These are phyloP conservation scores for Byssothecium circinans DNA, from an alignment of 2,329 filamentous ascomycete genomes.

Conservation along the genomic window DNA sequence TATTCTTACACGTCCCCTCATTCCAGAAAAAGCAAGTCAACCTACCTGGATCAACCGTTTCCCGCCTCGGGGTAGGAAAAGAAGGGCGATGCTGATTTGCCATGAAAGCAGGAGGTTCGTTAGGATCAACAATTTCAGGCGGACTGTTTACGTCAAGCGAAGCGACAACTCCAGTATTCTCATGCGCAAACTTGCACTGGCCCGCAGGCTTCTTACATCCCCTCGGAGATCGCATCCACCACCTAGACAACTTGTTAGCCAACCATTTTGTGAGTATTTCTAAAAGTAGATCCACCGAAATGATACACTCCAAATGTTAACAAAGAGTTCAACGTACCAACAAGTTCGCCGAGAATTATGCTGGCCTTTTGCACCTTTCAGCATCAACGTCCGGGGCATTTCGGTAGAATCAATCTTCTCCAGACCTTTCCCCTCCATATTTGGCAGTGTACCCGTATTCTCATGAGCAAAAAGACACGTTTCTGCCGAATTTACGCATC, in stretches of 20 bases:
- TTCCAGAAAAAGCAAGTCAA: conserved; percentile 18
- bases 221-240: conserved; percentile 15
- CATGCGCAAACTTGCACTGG: conserved; percentile 19
- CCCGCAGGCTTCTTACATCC: conserved; percentile 13
- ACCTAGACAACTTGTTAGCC: neutral
- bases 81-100: neutral
- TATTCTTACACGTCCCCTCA: conserved; percentile 7
- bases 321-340: neutral
- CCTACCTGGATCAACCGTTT: neutral
- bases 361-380: neutral
- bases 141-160: too few relatives aligned
- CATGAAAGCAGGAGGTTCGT: neutral
- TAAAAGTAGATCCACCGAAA: neutral
- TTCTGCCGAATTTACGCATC: conserved; percentile 21
- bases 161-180: conserved; percentile 12
- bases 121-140: neutral
- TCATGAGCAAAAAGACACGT: conserved; percentile 31
- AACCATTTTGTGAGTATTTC: too few relatives aligned
- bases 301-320: too few relatives aligned
- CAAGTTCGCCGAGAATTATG: neutral
- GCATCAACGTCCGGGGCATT: neutral
- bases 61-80: neutral
- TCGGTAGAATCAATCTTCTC: conserved; percentile 14
- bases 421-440: neutral
- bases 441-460: conserved; percentile 31